Conservation (phyloP, 129 eudicot genomes). For the Flaveria robusta region DNA sequence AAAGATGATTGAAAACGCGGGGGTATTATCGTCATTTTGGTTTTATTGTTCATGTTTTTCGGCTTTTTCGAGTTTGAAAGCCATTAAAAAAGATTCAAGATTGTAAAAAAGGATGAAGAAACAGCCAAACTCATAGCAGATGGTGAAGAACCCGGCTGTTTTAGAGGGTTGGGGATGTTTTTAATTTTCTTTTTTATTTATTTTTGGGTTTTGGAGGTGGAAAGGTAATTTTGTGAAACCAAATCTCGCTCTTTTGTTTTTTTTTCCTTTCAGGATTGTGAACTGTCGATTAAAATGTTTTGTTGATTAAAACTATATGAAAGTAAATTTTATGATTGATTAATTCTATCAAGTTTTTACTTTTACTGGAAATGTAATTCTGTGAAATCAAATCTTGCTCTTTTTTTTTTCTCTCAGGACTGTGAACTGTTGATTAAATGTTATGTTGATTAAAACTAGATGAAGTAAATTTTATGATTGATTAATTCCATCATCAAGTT, state of each 20-base stretch:
- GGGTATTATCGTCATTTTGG: slow-evolving; percentile 26
- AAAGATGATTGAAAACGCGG: slow-evolving; percentile 33
- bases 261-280: slow-evolving; percentile 1
- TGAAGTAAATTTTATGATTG: too few species aligned
- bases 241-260: slow-evolving; percentile 10
- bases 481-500: too few species aligned
- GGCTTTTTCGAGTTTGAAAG: slow-evolving; percentile 16
- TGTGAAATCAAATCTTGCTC: slow-evolving; percentile 35
- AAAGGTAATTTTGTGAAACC: slow-evolving; percentile 55
- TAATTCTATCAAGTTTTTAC: too few species aligned
- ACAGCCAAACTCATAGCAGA: slow-evolving; percentile 21
- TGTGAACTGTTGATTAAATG: slow-evolving; percentile 10
- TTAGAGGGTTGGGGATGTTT: slow-evolving; percentile 59
- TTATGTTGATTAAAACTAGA: slow-evolving; percentile 13
- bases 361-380: slow-evolving; percentile 60
- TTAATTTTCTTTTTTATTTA: neutral
- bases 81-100: slow-evolving; percentile 2
- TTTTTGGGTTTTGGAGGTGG: slow-evolving; percentile 42
- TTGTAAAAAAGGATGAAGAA: slow-evolving; percentile 14
- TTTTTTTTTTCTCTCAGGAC: neutral
- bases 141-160: slow-evolving; percentile 62
- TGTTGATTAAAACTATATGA: slow-evolving; percentile 1
- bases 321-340: neutral
- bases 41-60: slow-evolving; percentile 26
- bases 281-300: slow-evolving; percentile 8